Evolutionary conservation across 768 basidiomycete genomes (phyloP).

Genomic region (Amanita inopinata): DNA sequence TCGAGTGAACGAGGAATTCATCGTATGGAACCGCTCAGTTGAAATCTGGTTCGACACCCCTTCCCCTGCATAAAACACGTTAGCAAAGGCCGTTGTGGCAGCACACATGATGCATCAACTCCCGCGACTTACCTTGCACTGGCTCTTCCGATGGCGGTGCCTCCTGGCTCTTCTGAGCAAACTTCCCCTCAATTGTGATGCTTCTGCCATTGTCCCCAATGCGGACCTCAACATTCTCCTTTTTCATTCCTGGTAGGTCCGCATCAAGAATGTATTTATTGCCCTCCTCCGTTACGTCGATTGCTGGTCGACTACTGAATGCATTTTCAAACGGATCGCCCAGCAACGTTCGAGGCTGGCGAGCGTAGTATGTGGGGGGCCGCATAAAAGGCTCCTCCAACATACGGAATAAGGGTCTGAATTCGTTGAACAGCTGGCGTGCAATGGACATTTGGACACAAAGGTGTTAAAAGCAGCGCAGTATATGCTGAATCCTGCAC

Average conservation of each 20-base stretch:
- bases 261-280: slow-evolving; percentile 63
- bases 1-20: slow-evolving; percentile 48
- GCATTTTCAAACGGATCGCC: slow-evolving; percentile 36
- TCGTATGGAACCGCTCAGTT: slow-evolving; percentile 50
- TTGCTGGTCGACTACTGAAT: slow-evolving; percentile 36
- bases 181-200: slow-evolving; percentile 63
- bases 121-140: slow-evolving; percentile 13
- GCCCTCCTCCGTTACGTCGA: slow-evolving; percentile 61
- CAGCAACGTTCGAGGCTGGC: slow-evolving; percentile 18
- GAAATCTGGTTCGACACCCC: slow-evolving; percentile 37
- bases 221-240: slow-evolving; percentile 63
- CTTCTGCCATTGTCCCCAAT: slow-evolving; percentile 64
- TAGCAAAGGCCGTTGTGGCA: too few species aligned
- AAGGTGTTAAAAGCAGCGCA: not conserved
- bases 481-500: slow-evolving; percentile 1
- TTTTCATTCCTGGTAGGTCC: slow-evolving; percentile 71
- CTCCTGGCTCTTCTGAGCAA: slow-evolving; percentile 20
- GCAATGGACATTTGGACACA: slow-evolving; percentile 72
- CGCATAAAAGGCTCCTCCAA: slow-evolving; percentile 61
- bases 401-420: slow-evolving; percentile 67
- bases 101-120: too few species aligned
- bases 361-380: slow-evolving; percentile 12
- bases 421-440: slow-evolving; percentile 57
- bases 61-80: slow-evolving; percentile 3
- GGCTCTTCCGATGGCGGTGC: slow-evolving; percentile 13